Evolutionary conservation across 140 eudicot species (phyloP).

Genomic region (Ambrosia hybrid): DNA sequence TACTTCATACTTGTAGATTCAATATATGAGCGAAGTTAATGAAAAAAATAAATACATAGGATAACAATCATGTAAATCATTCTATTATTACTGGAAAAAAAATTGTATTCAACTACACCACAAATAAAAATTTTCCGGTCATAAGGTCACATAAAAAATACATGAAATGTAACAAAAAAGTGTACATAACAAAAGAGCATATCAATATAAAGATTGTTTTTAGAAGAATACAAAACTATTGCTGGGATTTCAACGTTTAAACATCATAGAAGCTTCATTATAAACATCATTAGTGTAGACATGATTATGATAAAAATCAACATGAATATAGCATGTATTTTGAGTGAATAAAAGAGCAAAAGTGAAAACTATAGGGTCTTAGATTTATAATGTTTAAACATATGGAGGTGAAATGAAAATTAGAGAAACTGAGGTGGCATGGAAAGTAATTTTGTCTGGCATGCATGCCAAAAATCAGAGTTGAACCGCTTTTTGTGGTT

Average conservation of each 20-base stretch:
- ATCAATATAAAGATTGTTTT: neutral
- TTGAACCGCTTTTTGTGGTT: conserved; percentile 39
- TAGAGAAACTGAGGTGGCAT: conserved; percentile 33
- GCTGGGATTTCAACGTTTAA: neutral
- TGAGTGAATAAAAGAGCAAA: neutral
- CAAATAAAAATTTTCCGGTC: neutral
- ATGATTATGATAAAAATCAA: neutral
- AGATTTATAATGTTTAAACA: neutral
- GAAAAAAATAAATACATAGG: no score
- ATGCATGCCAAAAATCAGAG: conserved; percentile 43
- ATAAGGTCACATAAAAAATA: neutral
- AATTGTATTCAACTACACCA: neutral
- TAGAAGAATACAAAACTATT: neutral
- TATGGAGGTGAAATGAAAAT: conserved; percentile 17
- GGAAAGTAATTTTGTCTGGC: conserved; percentile 46
- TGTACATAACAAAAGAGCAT: neutral
- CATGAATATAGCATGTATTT: neutral
- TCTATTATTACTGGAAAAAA: no score
- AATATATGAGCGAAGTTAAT: no score
- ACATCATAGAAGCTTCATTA: neutral
- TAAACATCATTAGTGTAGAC: neutral
- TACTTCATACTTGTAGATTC: no score
- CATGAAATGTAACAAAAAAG: no score
- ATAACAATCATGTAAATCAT: no score
- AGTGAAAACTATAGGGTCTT: neutral